Conservation (phyloP, 2,329 filamentous ascomycete species). For the Fusarium ramigenum region DNA sequence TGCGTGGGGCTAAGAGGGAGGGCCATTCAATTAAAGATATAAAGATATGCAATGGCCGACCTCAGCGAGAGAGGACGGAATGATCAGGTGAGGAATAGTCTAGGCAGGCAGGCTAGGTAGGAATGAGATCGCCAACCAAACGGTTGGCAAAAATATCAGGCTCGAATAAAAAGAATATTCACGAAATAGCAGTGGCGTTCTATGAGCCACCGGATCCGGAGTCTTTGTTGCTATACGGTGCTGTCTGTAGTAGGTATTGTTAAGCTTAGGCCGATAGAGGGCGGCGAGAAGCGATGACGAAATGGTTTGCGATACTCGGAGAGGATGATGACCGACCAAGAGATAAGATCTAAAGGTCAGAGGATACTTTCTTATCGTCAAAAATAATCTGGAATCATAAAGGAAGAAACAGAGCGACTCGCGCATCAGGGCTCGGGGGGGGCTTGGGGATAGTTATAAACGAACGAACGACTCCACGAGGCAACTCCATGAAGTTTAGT, state of each 20-base stretch:
- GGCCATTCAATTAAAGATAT: constrained; percentile 44
- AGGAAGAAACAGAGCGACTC: constrained; percentile 18
- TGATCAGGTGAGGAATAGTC: not conserved
- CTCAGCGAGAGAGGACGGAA: constrained; percentile 23
- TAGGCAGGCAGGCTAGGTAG: not conserved
- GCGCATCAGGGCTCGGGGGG: constrained; percentile 30
- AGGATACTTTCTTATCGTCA: constrained; percentile 3
- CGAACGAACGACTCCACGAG: constrained; percentile 32
- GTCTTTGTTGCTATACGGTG: constrained; percentile 4
- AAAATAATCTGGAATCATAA: constrained; percentile 24
- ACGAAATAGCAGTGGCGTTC: constrained; percentile 29
- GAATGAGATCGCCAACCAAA: constrained; percentile 34
- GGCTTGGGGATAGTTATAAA: constrained; percentile 37
- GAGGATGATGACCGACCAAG: constrained; percentile 1
- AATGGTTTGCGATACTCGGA: constrained; percentile 22
- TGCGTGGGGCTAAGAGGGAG: constrained; percentile 45
- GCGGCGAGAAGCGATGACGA: constrained; percentile 33
- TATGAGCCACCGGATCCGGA: constrained; percentile 37
- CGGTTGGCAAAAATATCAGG: constrained; percentile 27
- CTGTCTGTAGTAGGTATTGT: constrained; percentile 3
- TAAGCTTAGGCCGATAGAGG: constrained; percentile 18
- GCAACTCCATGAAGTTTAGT: constrained; percentile 18
- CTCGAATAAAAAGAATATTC: constrained; percentile 20
- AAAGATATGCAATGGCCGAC: constrained; percentile 33
- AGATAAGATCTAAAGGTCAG: constrained; percentile 19